Evolutionary conservation across 495 filamentous ascomycete species (phyloP).

Genomic region (Penicillium odoratum): DNA sequence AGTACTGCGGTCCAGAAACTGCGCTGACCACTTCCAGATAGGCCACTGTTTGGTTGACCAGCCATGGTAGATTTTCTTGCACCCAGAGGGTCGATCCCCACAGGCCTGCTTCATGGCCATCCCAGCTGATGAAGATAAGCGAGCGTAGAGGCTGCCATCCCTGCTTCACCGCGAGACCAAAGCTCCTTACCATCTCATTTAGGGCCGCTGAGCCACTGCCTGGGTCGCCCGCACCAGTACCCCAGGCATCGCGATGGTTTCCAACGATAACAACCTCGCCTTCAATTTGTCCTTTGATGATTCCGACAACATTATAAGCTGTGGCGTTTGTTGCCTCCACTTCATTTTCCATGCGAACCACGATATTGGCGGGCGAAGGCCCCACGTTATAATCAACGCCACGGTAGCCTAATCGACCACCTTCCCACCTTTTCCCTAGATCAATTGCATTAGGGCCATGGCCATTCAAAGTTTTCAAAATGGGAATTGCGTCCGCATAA

Average conservation of each 20-base stretch:
- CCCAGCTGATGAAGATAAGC: constrained; percentile 4
- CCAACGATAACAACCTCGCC: constrained; percentile 79
- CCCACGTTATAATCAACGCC: constrained; percentile 79
- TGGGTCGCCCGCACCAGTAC: constrained; percentile 69
- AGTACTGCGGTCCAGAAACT: constrained; percentile 38
- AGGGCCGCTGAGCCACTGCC: constrained; percentile 76
- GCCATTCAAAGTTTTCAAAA: constrained; percentile 77
- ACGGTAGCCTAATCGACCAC: constrained; percentile 65
- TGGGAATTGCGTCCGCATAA: constrained; percentile 71
- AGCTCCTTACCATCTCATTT: constrained; percentile 70
- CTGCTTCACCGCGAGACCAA: constrained; percentile 58
- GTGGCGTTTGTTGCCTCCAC: constrained; percentile 74
- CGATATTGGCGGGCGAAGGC: constrained; percentile 63
- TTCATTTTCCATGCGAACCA: constrained; percentile 70
- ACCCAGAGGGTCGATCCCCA: constrained; percentile 43
- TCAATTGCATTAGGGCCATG: constrained; percentile 66
- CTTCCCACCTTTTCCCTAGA: constrained; percentile 61
- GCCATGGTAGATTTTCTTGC: constrained; percentile 72
- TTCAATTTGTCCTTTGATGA: constrained; percentile 73
- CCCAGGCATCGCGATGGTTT: constrained; percentile 84
- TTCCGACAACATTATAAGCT: constrained; percentile 79
- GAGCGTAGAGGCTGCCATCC: constrained; percentile 64
- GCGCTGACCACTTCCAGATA: constrained; percentile 61
- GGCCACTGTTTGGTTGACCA: constrained; percentile 59
- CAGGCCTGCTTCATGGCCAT: background rate